Evolutionary conservation across 768 basidiomycete species (phyloP).

Genomic region (Pisolithus tinctorius): DNA sequence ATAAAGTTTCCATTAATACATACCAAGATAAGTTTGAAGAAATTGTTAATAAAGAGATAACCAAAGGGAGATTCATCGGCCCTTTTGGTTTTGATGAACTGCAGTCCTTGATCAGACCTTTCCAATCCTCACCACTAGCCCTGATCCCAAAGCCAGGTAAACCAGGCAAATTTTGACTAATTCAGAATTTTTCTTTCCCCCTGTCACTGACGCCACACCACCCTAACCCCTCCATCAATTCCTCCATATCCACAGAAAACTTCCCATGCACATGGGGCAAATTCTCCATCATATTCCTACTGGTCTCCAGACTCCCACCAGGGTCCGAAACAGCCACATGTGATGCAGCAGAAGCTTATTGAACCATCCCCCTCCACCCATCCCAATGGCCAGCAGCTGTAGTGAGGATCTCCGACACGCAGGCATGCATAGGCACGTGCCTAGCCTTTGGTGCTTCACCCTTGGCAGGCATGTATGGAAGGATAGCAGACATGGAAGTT

Average conservation of each 20-base stretch:
- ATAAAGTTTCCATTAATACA: background rate
- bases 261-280: constrained; percentile 42
- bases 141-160: no score
- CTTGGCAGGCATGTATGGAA: background rate
- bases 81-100: background rate
- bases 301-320: constrained; percentile 19
- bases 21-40: background rate
- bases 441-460: constrained; percentile 1
- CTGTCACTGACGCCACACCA: background rate
- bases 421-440: constrained; percentile 4
- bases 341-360: constrained; percentile 22
- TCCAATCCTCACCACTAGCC: constrained; percentile 14
- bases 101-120: constrained; percentile 9
- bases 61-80: constrained; percentile 12
- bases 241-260: constrained; percentile 5
- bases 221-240: background rate
- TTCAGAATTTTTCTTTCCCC: constrained; percentile 17
- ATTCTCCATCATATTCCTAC: constrained; percentile 26
- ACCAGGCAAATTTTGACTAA: no score
- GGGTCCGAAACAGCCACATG: constrained; percentile 21
- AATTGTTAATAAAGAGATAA: background rate
- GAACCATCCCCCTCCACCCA: constrained; percentile 20
- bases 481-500: background rate
- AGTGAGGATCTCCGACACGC: constrained; percentile 13
- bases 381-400: constrained; percentile 25